A percentile compares a stretch with the other conserved stretches of the same genome.
Conservation (phyloP, 106 monocot genomes). For the Phalaenopsis aphrodite region DNA sequence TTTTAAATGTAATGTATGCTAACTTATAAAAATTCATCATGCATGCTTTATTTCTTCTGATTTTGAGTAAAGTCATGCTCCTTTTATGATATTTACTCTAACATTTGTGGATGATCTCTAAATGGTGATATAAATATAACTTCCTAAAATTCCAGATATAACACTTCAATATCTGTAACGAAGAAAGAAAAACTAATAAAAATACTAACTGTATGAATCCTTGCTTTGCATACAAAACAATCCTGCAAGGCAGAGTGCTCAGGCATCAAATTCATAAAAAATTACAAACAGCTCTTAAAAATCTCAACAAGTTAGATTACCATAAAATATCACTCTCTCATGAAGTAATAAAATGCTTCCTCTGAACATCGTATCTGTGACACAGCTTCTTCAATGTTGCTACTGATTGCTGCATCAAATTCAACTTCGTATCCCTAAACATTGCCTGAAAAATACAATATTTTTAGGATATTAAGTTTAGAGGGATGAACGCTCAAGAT, state of each 20-base stretch:
- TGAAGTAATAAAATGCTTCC: slow-evolving; percentile 1
- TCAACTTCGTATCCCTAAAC: slow-evolving; percentile 66
- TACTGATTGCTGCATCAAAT: slow-evolving; percentile 59
- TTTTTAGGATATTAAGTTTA: not conserved
- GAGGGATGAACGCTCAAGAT: no score
- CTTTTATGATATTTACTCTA: no score
- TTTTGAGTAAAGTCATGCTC: no score
- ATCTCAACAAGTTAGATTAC: not conserved
- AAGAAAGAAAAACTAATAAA: not conserved
- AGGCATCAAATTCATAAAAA: not conserved
- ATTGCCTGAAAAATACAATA: slow-evolving; percentile 36
- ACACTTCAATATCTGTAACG: not conserved
- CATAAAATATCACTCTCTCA: not conserved
- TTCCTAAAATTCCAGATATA: not conserved
- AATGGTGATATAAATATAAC: not conserved
- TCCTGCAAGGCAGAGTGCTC: no score
- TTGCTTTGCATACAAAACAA: not conserved
- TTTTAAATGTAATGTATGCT: no score
- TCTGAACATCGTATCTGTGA: slow-evolving; percentile 25
- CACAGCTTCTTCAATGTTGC: slow-evolving; percentile 53
- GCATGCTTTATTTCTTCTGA: no score
- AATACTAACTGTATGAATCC: not conserved
- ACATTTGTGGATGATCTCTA: no score
- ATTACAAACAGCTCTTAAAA: not conserved
- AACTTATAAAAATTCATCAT: no score